Evolutionary conservation across 1,284 basidiomycete species (phyloP), one percentile per base, ranked within the genome.

Genomic region (Melampsora occidentalis): DNA sequence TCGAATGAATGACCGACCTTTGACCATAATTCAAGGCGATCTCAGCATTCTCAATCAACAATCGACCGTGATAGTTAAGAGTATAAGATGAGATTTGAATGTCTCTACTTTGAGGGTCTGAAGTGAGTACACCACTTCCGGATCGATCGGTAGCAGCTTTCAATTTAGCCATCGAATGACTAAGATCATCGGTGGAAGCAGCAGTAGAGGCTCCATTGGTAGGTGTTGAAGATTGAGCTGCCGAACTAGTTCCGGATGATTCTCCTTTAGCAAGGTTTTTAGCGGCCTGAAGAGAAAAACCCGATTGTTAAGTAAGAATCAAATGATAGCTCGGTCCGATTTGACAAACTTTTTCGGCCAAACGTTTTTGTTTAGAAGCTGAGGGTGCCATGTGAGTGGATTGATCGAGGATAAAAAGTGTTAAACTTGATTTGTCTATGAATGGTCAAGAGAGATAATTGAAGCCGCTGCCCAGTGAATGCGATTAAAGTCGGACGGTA

Each of bases 51-150:
- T 98, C 95, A 81, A 98, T 90, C 80, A 98, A 88, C 33, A 98
- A 86, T 77, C 96, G 89, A 51, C 96, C 96, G 83, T 99, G 96
- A 89, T 98, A 99, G 3, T 94, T 97, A 75, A 99, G 89, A 5
- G 94, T 97, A 84, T 90, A 99, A 69, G 90, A 88, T 83, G 97
- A 94, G 81, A 99, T 96, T 86, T 98, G 97, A 87, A 99, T 91
- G 86, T 99, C 96, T 79, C 96, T 90, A 76, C 90, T 88, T 85
- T 97, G 94, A 76, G 87, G 84, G 85, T 99, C 97, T 64, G 94
- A 97, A 66, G 92, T 90, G 57, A 99, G 87, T 25, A 97, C 95
- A 82, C 97, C 96, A 59, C 90, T 87, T 2, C 92, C 91, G 80
- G 91, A 92, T 88, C 94, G 88, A 83, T 97, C 93, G 2, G 94